Percentiles rank a stretch among this genome's conserved stretches.
phyloP scores from a whole-genome alignment of 805 yeast species.

The Millerozyma acaciae region DNA sequence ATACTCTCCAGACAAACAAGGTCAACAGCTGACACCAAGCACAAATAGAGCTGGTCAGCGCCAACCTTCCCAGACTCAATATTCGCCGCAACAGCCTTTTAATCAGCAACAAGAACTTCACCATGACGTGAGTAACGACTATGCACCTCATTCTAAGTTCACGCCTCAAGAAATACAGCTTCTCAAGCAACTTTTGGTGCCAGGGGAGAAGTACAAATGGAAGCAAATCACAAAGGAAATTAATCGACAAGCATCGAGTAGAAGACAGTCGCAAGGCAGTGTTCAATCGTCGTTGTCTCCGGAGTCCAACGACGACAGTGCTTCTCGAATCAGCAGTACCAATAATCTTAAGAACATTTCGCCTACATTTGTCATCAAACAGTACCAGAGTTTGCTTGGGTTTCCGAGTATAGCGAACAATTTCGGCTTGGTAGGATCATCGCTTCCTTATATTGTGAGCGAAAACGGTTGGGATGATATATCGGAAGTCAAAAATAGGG shows the following conservation, averaged over 20 bases:
- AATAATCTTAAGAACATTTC: conserved; percentile 39
- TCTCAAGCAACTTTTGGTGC: conserved; percentile 43
- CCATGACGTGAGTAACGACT: too few species aligned
- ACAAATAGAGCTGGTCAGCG: conserved; percentile 7
- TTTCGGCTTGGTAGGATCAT: conserved; percentile 44
- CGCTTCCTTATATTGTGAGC: conserved; percentile 49
- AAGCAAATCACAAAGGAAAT: conserved; percentile 47
- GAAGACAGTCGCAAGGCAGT: conserved; percentile 8
- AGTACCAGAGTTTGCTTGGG: conserved; percentile 52
- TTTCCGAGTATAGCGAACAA: conserved; percentile 45
- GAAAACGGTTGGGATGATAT: conserved; percentile 43
- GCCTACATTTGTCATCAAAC: conserved; percentile 51
- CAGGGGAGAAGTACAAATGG: conserved; percentile 60
- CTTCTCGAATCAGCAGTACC: not conserved
- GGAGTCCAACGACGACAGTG: conserved; percentile 2
- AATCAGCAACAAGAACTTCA: conserved; percentile 1
- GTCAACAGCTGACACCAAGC: conserved; percentile 11
- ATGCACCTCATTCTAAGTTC: conserved; percentile 22
- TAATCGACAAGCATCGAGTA: conserved; percentile 14
- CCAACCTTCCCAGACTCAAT: conserved; percentile 5
- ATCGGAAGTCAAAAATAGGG: conserved; percentile 2
- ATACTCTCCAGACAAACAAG: conserved; percentile 5
- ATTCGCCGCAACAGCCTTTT: conserved; percentile 5
- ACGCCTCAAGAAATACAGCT: conserved; percentile 43
- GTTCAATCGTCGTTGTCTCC: not conserved